These are phyloP conservation scores for Rhodotorula sp. DNA, from an alignment of 1,284 basidiomycete genomes.

Conservation along the genomic window DNA sequence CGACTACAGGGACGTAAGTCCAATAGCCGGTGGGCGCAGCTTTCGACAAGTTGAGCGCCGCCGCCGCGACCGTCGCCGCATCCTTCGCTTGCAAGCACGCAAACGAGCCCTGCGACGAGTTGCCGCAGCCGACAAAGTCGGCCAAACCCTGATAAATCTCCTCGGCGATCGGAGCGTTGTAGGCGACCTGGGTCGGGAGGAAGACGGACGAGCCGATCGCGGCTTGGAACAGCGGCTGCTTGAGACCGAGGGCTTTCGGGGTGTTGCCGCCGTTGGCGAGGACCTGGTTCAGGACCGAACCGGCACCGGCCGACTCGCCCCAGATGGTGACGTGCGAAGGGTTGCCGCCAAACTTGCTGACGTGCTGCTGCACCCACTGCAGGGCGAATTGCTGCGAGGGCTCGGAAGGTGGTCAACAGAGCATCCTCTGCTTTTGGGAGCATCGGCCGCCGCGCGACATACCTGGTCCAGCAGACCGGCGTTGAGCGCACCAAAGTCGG, in stretches of 20 bases:
- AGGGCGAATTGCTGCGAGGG: conserved; percentile 44
- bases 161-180: not conserved
- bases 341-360: conserved; percentile 6
- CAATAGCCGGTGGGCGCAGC: not conserved
- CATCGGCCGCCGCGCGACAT: not conserved
- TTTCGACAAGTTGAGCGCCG: not conserved
- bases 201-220: conserved; percentile 7
- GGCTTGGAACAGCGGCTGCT: conserved; percentile 2
- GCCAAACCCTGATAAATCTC: not conserved
- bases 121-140: not conserved
- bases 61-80: not conserved
- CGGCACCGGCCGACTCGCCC: conserved; percentile 6
- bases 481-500: conserved; percentile 2
- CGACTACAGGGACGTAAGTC: not conserved
- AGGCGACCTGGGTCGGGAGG: not conserved
- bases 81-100: not conserved
- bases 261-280: conserved; percentile 11
- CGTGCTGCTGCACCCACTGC: conserved; percentile 2
- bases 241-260: conserved; percentile 3
- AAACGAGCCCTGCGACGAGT: not conserved
- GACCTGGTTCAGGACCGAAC: conserved; percentile 2
- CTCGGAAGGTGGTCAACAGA: not conserved
- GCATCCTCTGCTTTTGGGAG: not conserved
- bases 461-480: conserved; percentile 6
- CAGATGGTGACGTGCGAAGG: not conserved